Conservation (phyloP, 495 filamentous ascomycete genomes). For the Neurospora sp. region DNA sequence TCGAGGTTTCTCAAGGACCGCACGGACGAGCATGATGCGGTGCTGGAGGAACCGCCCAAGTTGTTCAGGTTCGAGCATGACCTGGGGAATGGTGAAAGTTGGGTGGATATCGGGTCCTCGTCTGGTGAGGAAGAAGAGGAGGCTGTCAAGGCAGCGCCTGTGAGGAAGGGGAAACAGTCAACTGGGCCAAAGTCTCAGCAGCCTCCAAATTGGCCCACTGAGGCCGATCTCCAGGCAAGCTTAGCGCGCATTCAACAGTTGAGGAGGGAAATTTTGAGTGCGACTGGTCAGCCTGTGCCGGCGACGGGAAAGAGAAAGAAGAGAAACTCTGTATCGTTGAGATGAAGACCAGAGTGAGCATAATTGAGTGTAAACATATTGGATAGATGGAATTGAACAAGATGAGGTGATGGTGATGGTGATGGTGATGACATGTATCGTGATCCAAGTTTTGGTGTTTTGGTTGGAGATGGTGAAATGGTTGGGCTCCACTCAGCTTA, state of each 20-base stretch:
- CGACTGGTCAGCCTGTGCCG: not conserved
- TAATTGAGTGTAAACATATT: not conserved
- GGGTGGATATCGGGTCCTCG: not conserved
- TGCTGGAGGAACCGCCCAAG: not conserved
- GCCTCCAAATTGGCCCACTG: not conserved
- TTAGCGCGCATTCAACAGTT: not conserved
- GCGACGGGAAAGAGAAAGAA: not conserved
- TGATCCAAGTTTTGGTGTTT: not conserved
- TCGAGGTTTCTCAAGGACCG: not conserved
- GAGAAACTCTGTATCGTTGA: not conserved
- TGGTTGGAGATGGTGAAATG: not conserved
- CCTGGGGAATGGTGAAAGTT: not conserved
- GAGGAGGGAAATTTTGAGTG: not conserved
- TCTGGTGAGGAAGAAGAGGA: not conserved
- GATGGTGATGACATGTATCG: not conserved
- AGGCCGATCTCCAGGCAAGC: not conserved
- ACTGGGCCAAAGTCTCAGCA: not conserved
- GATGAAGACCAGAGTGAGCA: not conserved
- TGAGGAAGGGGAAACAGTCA: not conserved
- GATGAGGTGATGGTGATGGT: not conserved
- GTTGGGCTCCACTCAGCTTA: not conserved
- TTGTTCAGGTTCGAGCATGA: slow-evolving; percentile 14
- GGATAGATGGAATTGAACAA: not conserved
- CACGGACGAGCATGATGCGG: not conserved
- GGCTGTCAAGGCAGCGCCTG: not conserved